Percentiles rank a stretch among this genome's conserved stretches.
phyloP scores from a whole-genome alignment of 495 filamentous ascomycete genomes.

The Penicillium pancosmium region DNA sequence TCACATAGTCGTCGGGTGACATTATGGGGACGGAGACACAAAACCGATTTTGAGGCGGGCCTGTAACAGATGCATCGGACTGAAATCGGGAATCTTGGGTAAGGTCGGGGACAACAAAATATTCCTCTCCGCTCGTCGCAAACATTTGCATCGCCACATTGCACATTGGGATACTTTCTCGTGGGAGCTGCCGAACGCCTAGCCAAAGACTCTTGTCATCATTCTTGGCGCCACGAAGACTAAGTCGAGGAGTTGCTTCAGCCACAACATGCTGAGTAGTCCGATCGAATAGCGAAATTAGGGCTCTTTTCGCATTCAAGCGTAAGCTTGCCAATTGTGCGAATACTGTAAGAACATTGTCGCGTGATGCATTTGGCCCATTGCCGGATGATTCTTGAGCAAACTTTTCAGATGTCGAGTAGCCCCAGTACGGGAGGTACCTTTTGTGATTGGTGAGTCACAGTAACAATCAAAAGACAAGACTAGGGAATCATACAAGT shows the following conservation, averaged over 20 bases:
- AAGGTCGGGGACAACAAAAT: slow-evolving; percentile 34
- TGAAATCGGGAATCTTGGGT: slow-evolving; percentile 32
- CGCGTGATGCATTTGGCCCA: slow-evolving; percentile 17
- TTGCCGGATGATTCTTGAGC: slow-evolving; percentile 17
- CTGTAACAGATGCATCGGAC: slow-evolving; percentile 32
- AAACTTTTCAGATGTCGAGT: slow-evolving; percentile 19
- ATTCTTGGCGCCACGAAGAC: slow-evolving; percentile 35
- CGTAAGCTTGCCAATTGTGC: slow-evolving; percentile 46
- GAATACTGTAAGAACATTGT: slow-evolving; percentile 44
- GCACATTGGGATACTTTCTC: slow-evolving; percentile 23
- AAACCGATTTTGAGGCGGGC: slow-evolving; percentile 32
- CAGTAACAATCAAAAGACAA: not conserved
- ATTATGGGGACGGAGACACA: slow-evolving; percentile 49
- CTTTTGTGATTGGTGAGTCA: slow-evolving; percentile 1
- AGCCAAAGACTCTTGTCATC: slow-evolving; percentile 37
- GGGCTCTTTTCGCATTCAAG: slow-evolving; percentile 40
- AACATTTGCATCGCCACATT: slow-evolving; percentile 37
- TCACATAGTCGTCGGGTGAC: slow-evolving; percentile 61
- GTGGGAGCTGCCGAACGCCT: slow-evolving; percentile 36
- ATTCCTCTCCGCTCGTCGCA: slow-evolving; percentile 34
- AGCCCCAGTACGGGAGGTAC: slow-evolving; percentile 25
- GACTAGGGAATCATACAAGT: slow-evolving; percentile 14
- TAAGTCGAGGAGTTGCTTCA: slow-evolving; percentile 47
- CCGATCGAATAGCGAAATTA: slow-evolving; percentile 31
- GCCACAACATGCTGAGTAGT: slow-evolving; percentile 53